phyloP scores from a whole-genome alignment of 768 basidiomycete species.

The Suillus subaureus region DNA sequence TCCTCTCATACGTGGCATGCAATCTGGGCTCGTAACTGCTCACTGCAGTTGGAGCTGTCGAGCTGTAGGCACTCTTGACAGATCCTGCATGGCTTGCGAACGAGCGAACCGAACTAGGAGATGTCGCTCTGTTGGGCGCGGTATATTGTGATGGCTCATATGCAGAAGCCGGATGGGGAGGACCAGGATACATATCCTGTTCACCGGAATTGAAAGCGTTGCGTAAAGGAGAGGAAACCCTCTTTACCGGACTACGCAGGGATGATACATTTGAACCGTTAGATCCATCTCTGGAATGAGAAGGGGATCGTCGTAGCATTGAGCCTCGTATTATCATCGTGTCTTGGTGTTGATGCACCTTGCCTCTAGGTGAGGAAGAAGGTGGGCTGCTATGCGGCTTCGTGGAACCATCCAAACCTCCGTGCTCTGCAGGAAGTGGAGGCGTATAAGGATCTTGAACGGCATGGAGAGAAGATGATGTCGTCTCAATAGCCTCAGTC shows the following conservation, averaged over 20 bases:
- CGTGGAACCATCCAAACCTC: not conserved
- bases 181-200: slow-evolving; percentile 6
- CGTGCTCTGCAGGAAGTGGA: not conserved
- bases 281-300: slow-evolving; percentile 15
- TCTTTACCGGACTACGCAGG: slow-evolving; percentile 14
- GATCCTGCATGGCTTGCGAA: slow-evolving; percentile 18
- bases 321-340: not conserved
- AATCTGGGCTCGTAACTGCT: slow-evolving; percentile 24
- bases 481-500: not conserved
- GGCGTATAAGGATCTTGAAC: not conserved
- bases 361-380: slow-evolving; percentile 9
- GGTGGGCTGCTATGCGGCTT: not conserved
- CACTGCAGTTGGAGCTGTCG: not conserved
- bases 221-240: slow-evolving; percentile 19
- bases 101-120: slow-evolving; percentile 29
- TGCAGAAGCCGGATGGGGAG: not conserved
- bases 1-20: slow-evolving; percentile 26
- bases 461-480: not conserved
- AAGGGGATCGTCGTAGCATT: slow-evolving; percentile 10
- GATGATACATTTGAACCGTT: slow-evolving; percentile 15
- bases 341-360: slow-evolving; percentile 10
- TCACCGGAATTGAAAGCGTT: slow-evolving; percentile 10
- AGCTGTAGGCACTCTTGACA: slow-evolving; percentile 12
- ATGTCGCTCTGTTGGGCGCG: slow-evolving; percentile 22
- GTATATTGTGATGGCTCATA: slow-evolving; percentile 10